Base-by-base conservation (phyloP, 2,329 filamentous ascomycete genomes). In the Nemania diffusa region DNA sequence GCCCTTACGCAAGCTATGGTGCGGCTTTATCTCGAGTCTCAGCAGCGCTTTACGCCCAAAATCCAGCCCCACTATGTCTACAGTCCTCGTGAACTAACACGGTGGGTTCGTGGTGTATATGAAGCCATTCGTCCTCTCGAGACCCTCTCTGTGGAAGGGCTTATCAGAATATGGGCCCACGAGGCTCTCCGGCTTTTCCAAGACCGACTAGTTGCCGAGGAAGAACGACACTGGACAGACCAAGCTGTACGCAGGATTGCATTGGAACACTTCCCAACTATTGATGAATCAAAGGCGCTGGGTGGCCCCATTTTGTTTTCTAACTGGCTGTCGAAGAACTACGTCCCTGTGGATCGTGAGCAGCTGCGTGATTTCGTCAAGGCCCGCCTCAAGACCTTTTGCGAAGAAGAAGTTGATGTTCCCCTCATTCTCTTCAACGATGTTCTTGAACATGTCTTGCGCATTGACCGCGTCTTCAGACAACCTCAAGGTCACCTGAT, bases 41-140 rank as follows among this genome's bases (percentile, higher is more conserved):
- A 99, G 79, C 88, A 93, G 75, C 88, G 92, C 59, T 99, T 99
- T 78, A 99, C 96, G 9, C 92, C 96, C 6, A 91, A 97, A 81
- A 97, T 98, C 46, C 96, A 99, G 77, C 96, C 96, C 0, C 96
- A 99, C 79, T 99, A 99, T 78, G 94, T 99, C 52, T 99, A 99
- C 87, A 97, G 94, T 79, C 96, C 96, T 77, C 93, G 96, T 91
- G 96, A 99, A 79, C 85, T 99, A 75, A 99, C 97, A 13, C 88
- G 96, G 78, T 99, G 96, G 96, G 95, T 97, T 32, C 92, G 97
- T 72, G 96, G 97, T 82, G 88, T 99, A 22, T 99, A 99, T 74
- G 96, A 99, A 80, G 95, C 96, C 0, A 97, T 99, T 71, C 89
- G 92, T 69, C 96, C 97, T 13, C 87, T 99, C 13, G 96, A 99